phyloP scores from a whole-genome alignment of 1,284 basidiomycete genomes.

The Pseudozyma thailandica region DNA sequence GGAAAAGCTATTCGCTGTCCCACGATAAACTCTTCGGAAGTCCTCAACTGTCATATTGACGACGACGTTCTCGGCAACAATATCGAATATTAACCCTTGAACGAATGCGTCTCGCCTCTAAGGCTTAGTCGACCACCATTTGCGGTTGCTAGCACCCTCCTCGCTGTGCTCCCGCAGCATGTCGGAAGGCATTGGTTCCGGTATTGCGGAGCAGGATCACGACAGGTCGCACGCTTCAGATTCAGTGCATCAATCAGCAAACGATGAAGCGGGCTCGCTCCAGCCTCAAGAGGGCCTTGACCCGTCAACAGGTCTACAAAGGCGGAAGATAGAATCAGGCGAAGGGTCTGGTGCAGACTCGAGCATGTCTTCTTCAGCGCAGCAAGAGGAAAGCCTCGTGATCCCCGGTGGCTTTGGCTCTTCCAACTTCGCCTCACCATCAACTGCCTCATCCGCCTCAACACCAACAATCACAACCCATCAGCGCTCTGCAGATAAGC shows the following conservation, averaged over 20 bases:
- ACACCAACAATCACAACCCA: not conserved
- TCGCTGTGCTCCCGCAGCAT: slow-evolving; percentile 20
- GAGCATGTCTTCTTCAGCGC: not conserved
- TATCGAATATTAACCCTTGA: too few species aligned
- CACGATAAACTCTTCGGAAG: too few species aligned
- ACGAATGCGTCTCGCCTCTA: too few species aligned
- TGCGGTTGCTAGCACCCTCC: too few species aligned
- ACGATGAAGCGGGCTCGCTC: not conserved
- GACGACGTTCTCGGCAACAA: too few species aligned
- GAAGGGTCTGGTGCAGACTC: not conserved
- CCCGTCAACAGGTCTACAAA: not conserved
- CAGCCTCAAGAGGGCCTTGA: not conserved
- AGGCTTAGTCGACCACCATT: too few species aligned
- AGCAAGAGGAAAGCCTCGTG: slow-evolving; percentile 4
- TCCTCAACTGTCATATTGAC: too few species aligned
- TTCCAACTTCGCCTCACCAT: too few species aligned
- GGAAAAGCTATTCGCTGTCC: too few species aligned
- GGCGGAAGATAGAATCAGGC: not conserved
- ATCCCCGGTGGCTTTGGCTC: slow-evolving; percentile 13
- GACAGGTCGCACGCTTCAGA: too few species aligned
- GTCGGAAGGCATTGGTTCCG: slow-evolving; percentile 13
- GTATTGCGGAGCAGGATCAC: slow-evolving; percentile 5
- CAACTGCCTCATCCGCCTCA: not conserved
- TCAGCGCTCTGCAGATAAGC: slow-evolving; percentile 13
- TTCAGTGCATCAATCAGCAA: not conserved